These are phyloP conservation scores for Euptelea pleiosperma DNA, from an alignment of 164 flowering plant genomes.

Conservation along the genomic window DNA sequence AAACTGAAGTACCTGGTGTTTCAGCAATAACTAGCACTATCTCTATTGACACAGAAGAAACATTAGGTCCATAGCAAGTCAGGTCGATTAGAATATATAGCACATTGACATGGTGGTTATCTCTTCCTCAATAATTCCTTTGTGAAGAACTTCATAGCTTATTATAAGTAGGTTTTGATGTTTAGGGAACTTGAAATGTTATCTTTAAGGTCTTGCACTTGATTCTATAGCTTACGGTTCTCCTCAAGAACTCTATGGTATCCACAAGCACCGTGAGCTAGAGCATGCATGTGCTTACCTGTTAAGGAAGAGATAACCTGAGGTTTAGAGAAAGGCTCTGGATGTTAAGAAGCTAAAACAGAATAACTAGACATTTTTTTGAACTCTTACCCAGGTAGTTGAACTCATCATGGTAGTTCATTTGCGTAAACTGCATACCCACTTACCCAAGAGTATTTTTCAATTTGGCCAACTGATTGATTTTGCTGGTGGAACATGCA, in stretches of 20 bases:
- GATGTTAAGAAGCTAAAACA: neutral
- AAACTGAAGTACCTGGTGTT: too few species aligned
- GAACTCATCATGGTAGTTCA: slow-evolving; percentile 77
- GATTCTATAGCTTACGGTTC: slow-evolving; percentile 91
- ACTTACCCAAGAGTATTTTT: slow-evolving; percentile 59
- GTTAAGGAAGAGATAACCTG: slow-evolving; percentile 10
- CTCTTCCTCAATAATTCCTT: too few species aligned
- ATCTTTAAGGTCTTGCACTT: slow-evolving; percentile 99
- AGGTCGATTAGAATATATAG: too few species aligned
- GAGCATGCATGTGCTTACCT: slow-evolving; percentile 77
- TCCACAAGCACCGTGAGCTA: slow-evolving; percentile 89
- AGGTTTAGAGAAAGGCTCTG: neutral
- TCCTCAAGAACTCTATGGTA: slow-evolving; percentile 95
- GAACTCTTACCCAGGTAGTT: slow-evolving; percentile 58
- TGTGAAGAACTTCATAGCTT: neutral
- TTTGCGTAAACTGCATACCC: slow-evolving; percentile 85
- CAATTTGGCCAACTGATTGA: too few species aligned
- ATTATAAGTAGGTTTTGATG: neutral
- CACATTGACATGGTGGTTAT: too few species aligned
- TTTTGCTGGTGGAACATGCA: too few species aligned
- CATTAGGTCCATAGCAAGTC: too few species aligned
- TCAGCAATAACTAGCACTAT: too few species aligned
- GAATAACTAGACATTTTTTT: slow-evolving; percentile 1
- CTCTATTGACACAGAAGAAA: too few species aligned
- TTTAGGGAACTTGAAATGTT: slow-evolving; percentile 4